A percentile compares a stretch with the other conserved stretches of the same genome.
Conservation (phyloP, 2,329 filamentous ascomycete genomes). For the Colletotrichum limetticola region DNA sequence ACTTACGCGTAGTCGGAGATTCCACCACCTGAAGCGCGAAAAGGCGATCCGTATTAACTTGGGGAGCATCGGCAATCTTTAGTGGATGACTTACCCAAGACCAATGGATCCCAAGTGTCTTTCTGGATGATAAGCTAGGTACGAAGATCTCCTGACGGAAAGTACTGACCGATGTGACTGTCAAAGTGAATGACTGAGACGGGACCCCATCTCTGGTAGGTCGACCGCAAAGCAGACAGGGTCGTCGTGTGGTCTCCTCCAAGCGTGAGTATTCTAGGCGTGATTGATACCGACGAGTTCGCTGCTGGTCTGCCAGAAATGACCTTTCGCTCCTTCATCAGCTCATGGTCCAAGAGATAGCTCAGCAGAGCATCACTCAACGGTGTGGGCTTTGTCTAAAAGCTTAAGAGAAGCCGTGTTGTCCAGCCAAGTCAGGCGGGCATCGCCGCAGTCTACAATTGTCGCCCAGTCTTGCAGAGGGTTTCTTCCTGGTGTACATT, state of each 20-base stretch:
- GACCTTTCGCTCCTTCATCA: slow-evolving; percentile 38
- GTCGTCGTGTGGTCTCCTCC: slow-evolving; percentile 75
- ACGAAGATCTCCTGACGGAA: slow-evolving; percentile 27
- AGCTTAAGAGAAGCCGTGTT: slow-evolving; percentile 79
- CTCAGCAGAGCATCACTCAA: slow-evolving; percentile 41
- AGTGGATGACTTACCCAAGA: slow-evolving; percentile 52
- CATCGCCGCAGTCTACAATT: slow-evolving; percentile 83
- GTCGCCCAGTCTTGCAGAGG: slow-evolving; percentile 35
- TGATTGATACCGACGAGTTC: slow-evolving; percentile 54
- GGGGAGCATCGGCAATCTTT: slow-evolving; percentile 4
- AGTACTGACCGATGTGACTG: slow-evolving; percentile 65
- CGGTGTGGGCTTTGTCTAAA: slow-evolving; percentile 74
- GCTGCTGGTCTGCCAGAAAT: slow-evolving; percentile 48
- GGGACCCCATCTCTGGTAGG: slow-evolving; percentile 65
- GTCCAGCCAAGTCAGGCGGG: slow-evolving; percentile 80
- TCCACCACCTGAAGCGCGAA: slow-evolving; percentile 56
- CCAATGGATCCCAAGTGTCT: slow-evolving; percentile 79
- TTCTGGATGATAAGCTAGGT: background rate
- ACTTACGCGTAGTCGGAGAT: slow-evolving; percentile 69
- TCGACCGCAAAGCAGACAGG: slow-evolving; percentile 69
- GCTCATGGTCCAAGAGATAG: background rate
- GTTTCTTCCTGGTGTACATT: slow-evolving; percentile 14
- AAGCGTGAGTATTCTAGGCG: slow-evolving; percentile 67
- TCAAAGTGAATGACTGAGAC: slow-evolving; percentile 75
- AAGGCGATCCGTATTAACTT: background rate